Evolutionary conservation across 78 protist genomes (phyloP).

Genomic region (Protostelium mycophagum): DNA sequence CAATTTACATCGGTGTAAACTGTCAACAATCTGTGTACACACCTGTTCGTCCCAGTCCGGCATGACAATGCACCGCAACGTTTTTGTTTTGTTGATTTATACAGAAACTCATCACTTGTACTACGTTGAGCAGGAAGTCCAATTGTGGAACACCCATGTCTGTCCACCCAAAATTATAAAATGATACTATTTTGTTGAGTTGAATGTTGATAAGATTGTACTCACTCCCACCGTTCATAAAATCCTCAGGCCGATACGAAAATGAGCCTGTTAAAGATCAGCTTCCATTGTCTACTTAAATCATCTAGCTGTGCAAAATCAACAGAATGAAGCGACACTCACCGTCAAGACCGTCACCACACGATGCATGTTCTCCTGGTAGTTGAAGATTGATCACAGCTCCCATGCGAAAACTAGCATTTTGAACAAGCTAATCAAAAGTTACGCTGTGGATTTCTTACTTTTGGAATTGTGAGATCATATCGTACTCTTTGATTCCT

Average conservation of each 20-base stretch:
- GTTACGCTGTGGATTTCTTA: not conserved
- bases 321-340: no score
- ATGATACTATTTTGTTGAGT: not conserved
- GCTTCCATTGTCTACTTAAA: no score
- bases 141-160: conserved; percentile 10
- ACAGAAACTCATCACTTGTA: conserved; percentile 4
- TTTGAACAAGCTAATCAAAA: not conserved
- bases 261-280: no score
- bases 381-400: not conserved
- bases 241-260: not conserved
- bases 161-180: conserved; percentile 10
- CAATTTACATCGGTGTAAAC: not conserved
- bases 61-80: conserved; percentile 28
- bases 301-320: no score
- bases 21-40: not conserved
- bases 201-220: not conserved
- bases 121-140: conserved; percentile 4
- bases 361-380: conserved; percentile 5
- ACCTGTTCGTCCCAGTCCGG: conserved; percentile 7
- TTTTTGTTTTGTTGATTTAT: not conserved
- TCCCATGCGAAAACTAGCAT: not conserved
- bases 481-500: not conserved
- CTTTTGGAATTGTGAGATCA: conserved; percentile 7
- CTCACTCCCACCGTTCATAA: conserved; percentile 9
- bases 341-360: conserved; percentile 16